A percentile compares a stretch with the other conserved stretches of the same genome.
phyloP scores from a whole-genome alignment of 306 rosid species.

The Sicyos edulis region DNA sequence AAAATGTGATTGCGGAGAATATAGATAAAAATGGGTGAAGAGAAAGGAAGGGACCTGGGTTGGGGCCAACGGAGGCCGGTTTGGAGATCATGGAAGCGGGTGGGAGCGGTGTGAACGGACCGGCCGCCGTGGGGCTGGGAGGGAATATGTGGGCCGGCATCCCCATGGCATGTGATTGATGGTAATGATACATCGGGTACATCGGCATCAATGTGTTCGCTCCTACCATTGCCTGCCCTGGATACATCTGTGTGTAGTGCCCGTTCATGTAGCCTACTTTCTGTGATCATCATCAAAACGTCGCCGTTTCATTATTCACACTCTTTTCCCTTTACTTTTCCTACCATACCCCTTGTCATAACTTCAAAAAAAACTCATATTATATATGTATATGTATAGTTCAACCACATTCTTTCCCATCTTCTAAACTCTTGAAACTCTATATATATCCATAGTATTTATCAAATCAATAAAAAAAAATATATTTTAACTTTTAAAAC shows the following conservation, averaged over 20 bases:
- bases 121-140: conserved; percentile 28
- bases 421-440: too few relatives aligned
- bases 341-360: too few relatives aligned
- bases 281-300: conserved; percentile 26
- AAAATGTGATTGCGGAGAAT: background rate
- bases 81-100: conserved; percentile 49
- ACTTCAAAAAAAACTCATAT: too few relatives aligned
- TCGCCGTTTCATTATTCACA: background rate
- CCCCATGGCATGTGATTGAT: conserved; percentile 63
- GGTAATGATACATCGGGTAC: conserved; percentile 63
- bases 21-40: background rate
- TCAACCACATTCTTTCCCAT: too few relatives aligned
- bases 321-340: too few relatives aligned
- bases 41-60: conserved; percentile 43
- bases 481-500: too few relatives aligned
- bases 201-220: conserved; percentile 66
- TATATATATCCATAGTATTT: too few relatives aligned
- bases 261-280: conserved; percentile 42
- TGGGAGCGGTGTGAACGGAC: conserved; percentile 37
- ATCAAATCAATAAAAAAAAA: too few relatives aligned
- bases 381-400: too few relatives aligned
- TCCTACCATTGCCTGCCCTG: conserved; percentile 53
- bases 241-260: conserved; percentile 30
- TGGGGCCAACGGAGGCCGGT: conserved; percentile 41
- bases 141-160: conserved; percentile 53